Evolutionary conservation across 306 rosid species (phyloP).

Genomic region (Fagus sylvatica): DNA sequence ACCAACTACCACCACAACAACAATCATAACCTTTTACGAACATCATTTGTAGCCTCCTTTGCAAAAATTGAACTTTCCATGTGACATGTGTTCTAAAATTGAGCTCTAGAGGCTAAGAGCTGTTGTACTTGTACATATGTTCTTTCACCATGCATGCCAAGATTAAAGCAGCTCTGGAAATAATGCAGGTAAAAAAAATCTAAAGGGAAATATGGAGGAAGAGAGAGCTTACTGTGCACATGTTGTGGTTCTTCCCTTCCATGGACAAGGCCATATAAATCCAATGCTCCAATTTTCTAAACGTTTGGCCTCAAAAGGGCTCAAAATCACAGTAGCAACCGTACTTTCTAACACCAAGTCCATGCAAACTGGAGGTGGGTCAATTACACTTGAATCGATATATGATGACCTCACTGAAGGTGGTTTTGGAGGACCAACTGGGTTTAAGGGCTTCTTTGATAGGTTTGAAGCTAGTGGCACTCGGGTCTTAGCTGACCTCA

Average conservation of each 20-base stretch:
- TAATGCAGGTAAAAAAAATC: background rate
- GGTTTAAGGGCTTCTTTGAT: background rate
- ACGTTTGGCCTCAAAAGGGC: slow-evolving; percentile 30
- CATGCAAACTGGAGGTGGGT: background rate
- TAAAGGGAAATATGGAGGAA: slow-evolving; percentile 16
- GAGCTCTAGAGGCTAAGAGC: no score
- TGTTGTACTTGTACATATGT: no score
- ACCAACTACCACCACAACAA: no score
- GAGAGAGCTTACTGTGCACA: background rate
- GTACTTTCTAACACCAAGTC: background rate
- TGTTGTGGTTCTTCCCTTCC: slow-evolving; percentile 5
- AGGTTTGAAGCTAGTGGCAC: slow-evolving; percentile 14
- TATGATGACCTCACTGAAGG: slow-evolving; percentile 4
- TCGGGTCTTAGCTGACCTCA: slow-evolving; percentile 7
- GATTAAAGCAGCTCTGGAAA: background rate
- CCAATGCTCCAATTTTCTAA: slow-evolving; percentile 38
- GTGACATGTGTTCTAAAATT: no score
- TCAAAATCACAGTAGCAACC: slow-evolving; percentile 17
- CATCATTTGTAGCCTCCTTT: no score
- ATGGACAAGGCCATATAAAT: slow-evolving; percentile 27
- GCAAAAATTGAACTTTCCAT: no score
- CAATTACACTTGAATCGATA: background rate
- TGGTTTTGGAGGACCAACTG: background rate
- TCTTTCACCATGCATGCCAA: no score
- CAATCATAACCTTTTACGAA: no score